Conservation (phyloP, 768 basidiomycete species). For the Guyanaporus albipodus region DNA sequence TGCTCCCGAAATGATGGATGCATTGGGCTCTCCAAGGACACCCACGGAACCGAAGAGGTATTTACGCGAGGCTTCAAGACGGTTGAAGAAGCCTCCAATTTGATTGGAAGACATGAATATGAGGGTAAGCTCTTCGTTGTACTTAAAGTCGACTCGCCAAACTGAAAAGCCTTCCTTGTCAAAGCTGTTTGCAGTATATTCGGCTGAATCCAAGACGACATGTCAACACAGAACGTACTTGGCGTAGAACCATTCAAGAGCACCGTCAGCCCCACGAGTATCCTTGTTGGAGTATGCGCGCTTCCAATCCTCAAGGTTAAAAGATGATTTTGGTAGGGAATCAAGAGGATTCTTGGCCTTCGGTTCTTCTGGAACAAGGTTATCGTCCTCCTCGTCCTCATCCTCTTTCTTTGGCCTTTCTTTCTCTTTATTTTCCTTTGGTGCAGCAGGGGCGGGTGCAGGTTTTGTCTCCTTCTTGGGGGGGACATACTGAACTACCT, state of each 20-base stretch:
- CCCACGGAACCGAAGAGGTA: conserved; percentile 93
- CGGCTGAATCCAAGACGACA: neutral
- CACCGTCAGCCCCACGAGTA: conserved; percentile 77
- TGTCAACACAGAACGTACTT: conserved; percentile 49
- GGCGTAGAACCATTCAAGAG: conserved; percentile 96
- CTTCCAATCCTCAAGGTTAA: conserved; percentile 97
- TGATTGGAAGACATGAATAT: conserved; percentile 95
- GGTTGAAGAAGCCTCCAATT: conserved; percentile 95
- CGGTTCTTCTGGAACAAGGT: conserved; percentile 71
- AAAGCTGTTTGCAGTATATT: conserved; percentile 47
- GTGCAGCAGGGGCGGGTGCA: conserved; percentile 36
- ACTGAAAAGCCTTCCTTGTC: conserved; percentile 86
- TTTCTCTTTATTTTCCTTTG: conserved; percentile 62
- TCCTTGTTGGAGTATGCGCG: conserved; percentile 97
- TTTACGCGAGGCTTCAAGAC: conserved; percentile 94
- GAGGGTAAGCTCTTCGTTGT: conserved; percentile 88
- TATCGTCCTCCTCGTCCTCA: conserved; percentile 72
- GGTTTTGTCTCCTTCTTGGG: conserved; percentile 66
- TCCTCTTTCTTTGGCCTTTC: conserved; percentile 53
- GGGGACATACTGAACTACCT: conserved; percentile 63
- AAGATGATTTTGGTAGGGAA: conserved; percentile 77
- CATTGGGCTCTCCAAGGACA: conserved; percentile 78
- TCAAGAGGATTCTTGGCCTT: conserved; percentile 96
- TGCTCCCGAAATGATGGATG: conserved; percentile 77
- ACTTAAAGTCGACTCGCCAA: conserved; percentile 96